Percentiles rank a stretch among this genome's conserved stretches.
Conservation (phyloP, 1,139 yeast species). For the Saccharomyces hybrid region DNA sequence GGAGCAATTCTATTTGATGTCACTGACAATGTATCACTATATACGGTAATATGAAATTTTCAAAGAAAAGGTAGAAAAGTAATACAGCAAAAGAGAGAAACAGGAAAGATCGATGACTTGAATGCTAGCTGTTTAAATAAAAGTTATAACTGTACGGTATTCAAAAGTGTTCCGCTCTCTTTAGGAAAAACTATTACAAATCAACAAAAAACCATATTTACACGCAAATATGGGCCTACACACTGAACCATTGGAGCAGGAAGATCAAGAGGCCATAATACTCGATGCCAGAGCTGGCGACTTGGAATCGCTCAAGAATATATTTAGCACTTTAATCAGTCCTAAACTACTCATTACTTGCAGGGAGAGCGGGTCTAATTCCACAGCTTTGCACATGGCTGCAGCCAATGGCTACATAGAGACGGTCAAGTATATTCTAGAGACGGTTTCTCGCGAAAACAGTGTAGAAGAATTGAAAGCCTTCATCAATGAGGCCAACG, state of each 20-base stretch:
- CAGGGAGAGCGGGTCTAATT: constrained; percentile 46
- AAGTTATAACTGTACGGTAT: background rate
- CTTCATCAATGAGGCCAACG: constrained; percentile 55
- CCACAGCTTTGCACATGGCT: constrained; percentile 89
- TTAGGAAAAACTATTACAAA: background rate
- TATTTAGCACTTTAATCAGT: constrained; percentile 57
- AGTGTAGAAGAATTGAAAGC: constrained; percentile 38
- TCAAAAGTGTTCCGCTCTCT: background rate
- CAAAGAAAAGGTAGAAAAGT: background rate
- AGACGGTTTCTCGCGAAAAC: constrained; percentile 34
- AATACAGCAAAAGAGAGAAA: background rate
- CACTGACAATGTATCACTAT: background rate
- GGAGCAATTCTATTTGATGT: background rate
- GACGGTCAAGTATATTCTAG: constrained; percentile 53
- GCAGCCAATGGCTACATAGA: constrained; percentile 89
- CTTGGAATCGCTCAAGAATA: constrained; percentile 58
- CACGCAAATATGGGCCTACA: constrained; percentile 31
- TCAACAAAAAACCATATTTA: background rate
- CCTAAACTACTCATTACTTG: constrained; percentile 41
- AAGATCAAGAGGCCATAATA: constrained; percentile 74
- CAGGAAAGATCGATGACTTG: background rate
- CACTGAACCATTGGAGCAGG: constrained; percentile 40
- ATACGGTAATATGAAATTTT: background rate
- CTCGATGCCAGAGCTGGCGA: constrained; percentile 87
- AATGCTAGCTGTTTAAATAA: background rate